Evolutionary conservation across 2,329 filamentous ascomycete genomes (phyloP).

Genomic region (Chlorencoelia australis): DNA sequence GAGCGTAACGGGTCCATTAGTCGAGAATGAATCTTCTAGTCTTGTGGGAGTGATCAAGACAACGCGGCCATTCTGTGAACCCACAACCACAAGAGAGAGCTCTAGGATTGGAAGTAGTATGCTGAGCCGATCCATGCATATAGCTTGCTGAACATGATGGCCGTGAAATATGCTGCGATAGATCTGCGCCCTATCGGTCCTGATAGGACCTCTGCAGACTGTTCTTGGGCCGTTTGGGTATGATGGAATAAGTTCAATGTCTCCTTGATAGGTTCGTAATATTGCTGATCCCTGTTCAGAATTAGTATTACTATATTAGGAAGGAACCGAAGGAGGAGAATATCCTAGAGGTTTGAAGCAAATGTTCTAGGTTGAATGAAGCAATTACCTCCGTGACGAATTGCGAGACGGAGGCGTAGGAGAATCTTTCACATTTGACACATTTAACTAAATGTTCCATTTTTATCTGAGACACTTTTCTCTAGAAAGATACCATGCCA

Average conservation of each 20-base stretch:
- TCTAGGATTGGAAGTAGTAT: conserved; percentile 57
- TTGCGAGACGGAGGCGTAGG: too few relatives aligned
- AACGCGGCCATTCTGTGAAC: conserved; percentile 55
- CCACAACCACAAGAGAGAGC: conserved; percentile 58
- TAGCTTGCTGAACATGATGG: conserved; percentile 22
- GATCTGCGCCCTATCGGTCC: too few relatives aligned
- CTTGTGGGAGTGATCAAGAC: conserved; percentile 50
- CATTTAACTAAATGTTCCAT: too few relatives aligned
- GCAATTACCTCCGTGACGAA: too few relatives aligned
- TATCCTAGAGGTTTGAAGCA: too few relatives aligned
- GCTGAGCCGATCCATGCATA: conserved; percentile 41
- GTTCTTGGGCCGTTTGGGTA: conserved; percentile 9
- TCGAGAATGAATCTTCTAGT: conserved; percentile 21
- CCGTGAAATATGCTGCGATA: too few relatives aligned
- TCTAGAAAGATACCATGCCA: too few relatives aligned
- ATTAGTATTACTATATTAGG: too few relatives aligned
- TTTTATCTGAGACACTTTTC: too few relatives aligned
- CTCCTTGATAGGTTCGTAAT: conserved; percentile 10
- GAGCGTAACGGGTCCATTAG: conserved; percentile 7
- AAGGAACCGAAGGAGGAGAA: too few relatives aligned
- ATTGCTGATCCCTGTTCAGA: conserved; percentile 3
- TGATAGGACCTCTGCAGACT: conserved; percentile 11
- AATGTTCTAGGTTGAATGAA: too few relatives aligned
- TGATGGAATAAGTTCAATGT: conserved; percentile 13
- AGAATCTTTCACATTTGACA: too few relatives aligned